Percentiles rank a stretch among this genome's conserved stretches.
Evolutionary conservation across 345 rosid species (phyloP).

Genomic region (Lepidium sativum): DNA sequence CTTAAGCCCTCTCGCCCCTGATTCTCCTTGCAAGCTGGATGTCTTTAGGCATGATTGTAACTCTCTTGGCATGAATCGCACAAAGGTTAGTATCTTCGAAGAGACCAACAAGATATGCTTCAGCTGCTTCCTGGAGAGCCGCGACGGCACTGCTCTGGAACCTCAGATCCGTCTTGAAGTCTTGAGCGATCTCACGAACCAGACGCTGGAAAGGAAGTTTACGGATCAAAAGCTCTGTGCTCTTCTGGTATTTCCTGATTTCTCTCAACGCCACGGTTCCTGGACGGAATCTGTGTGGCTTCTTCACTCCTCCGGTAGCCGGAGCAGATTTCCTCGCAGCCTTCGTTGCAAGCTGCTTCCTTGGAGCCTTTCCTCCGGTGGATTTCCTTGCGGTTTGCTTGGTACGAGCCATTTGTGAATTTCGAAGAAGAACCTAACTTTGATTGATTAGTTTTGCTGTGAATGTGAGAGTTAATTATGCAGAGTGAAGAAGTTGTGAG

Average conservation of each 20-base stretch:
- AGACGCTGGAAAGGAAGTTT: conserved; percentile 20
- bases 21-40: conserved; percentile 54
- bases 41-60: conserved; percentile 56
- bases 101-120: conserved; percentile 45
- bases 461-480: not conserved
- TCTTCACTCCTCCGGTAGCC: conserved; percentile 64
- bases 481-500: not conserved
- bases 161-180: conserved; percentile 59
- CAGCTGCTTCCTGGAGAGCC: conserved; percentile 51
- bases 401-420: conserved; percentile 42
- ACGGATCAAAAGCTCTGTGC: conserved; percentile 19
- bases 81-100: conserved; percentile 53
- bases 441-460: not conserved
- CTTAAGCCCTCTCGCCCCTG: conserved; percentile 50
- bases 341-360: conserved; percentile 54
- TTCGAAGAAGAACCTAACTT: no score
- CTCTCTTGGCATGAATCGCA: conserved; percentile 57
- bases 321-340: conserved; percentile 59
- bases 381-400: conserved; percentile 61
- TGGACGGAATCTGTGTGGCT: conserved; percentile 37
- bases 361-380: conserved; percentile 55
- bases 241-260: conserved; percentile 24
- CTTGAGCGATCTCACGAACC: conserved; percentile 58
- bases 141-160: conserved; percentile 55
- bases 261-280: conserved; percentile 20